Evolutionary conservation across 2,329 filamentous ascomycete species (phyloP).

Genomic region (Stachybotrys echinatus): DNA sequence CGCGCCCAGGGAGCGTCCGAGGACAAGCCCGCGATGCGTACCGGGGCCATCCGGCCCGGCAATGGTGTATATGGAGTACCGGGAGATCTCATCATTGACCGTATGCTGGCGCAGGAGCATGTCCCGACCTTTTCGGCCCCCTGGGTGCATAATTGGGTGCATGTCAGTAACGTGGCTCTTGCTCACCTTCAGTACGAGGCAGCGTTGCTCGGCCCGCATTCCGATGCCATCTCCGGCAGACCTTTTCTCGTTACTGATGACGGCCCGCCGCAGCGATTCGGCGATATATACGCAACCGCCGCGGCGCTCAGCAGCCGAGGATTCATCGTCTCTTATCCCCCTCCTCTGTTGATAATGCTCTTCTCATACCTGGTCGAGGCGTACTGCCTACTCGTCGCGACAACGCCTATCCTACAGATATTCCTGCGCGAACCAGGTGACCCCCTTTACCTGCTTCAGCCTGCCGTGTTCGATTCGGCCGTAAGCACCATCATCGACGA

Average conservation of each 20-base stretch:
- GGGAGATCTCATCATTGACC: constrained; percentile 24
- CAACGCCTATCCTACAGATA: constrained; percentile 14
- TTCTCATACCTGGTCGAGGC: constrained; percentile 24
- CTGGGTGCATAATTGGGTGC: constrained; percentile 44
- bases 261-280: constrained; percentile 35
- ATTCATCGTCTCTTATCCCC: constrained; percentile 23
- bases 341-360: constrained; percentile 30
- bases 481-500: constrained; percentile 32
- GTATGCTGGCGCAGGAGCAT: constrained; percentile 28
- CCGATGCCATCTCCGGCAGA: constrained; percentile 32
- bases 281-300: constrained; percentile 32
- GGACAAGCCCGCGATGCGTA: constrained; percentile 34
- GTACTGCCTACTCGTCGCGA: constrained; percentile 9
- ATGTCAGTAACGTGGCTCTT: constrained; percentile 46
- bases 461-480: constrained; percentile 28
- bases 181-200: constrained; percentile 49
- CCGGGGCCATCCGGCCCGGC: constrained; percentile 47
- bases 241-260: constrained; percentile 46
- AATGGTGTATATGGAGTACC: constrained; percentile 48
- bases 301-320: constrained; percentile 20
- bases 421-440: constrained; percentile 25
- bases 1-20: constrained; percentile 3
- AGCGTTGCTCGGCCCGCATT: constrained; percentile 35
- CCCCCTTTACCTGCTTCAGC: constrained; percentile 32
- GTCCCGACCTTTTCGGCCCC: constrained; percentile 37